Evolutionary conservation across 371 early-diverging fungal species (phyloP), one percentile per base, ranked within the genome.

Genomic region (Mortierella sp.): DNA sequence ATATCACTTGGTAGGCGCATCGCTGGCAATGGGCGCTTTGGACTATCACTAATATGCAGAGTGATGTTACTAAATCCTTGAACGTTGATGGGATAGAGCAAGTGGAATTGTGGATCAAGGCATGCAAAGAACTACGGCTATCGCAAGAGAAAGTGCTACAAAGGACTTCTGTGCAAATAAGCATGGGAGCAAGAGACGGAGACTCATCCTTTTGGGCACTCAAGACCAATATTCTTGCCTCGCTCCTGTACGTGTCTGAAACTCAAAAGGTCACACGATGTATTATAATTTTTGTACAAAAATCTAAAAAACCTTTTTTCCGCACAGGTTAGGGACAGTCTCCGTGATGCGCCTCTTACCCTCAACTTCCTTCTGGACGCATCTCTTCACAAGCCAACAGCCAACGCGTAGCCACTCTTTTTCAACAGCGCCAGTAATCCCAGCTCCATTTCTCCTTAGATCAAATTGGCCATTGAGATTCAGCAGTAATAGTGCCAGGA

Each of bases 21-120:
- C 16, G 16, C 43, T 43, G 43, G 16, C 11, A 16, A 0, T 16
- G 11, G 16, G 43, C 43, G 16, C 0, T 8, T 43, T 43, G 43
- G 43, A 43, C 11, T 45, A 49, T 39, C 26, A 35, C 11, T 40
- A 35, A 5, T 35, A 5, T 35, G 6, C 35, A 35, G 35, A 35
- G 6, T 62, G 4, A 47, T 30, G 22, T 35, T 55, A 35, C 35
- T 35, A 35, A 35, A 35, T 35, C 35, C 35, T 35, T 35, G 35
- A 35, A 35, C 35, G 35, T 8, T 35, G 35, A 35, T 35, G 35
- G 2, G 14, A 26, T 58, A 72, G 73, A 62, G 26, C 66, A 72
- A 28, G 62, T 66, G 39, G 73, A 72, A 22, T 47, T 66, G 11
- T 72, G 73, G 73, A 62, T 66, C 30, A 52, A 61, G 55, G 73